phyloP scores from a whole-genome alignment of 2,329 filamentous ascomycete genomes.

The Penicillium fuscoglaucum region DNA sequence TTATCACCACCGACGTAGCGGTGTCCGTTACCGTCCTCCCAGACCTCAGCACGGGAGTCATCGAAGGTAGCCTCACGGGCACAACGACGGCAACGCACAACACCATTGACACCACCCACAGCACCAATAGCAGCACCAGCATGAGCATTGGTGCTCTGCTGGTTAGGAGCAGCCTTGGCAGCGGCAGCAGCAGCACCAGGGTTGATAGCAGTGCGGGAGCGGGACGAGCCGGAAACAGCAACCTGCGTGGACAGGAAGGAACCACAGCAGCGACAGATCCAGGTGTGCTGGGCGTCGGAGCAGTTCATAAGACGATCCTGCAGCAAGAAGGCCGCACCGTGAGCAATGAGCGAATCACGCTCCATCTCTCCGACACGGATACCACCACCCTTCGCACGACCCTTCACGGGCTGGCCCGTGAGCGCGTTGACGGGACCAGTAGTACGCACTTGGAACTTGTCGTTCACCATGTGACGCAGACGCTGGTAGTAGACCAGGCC shows the following conservation, averaged over 20 bases:
- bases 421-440: conserved; percentile 88
- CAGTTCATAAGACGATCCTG: conserved; percentile 97
- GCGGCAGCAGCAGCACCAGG: conserved; percentile 33
- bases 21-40: conserved; percentile 86
- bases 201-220: conserved; percentile 31
- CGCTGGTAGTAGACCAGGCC: conserved; percentile 98
- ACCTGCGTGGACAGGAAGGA: conserved; percentile 83
- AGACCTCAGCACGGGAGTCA: conserved; percentile 69
- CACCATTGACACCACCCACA: conserved; percentile 58
- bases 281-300: conserved; percentile 85
- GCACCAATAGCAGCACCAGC: conserved; percentile 54
- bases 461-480: conserved; percentile 98
- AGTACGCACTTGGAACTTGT: conserved; percentile 97
- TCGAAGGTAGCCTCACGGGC: conserved; percentile 63
- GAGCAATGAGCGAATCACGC: conserved; percentile 88
- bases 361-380: conserved; percentile 99
- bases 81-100: conserved; percentile 78
- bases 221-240: conserved; percentile 38
- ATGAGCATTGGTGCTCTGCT: conserved; percentile 38
- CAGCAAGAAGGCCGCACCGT: conserved; percentile 90
- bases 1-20: conserved; percentile 87
- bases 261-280: conserved; percentile 86
- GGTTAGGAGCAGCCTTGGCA: conserved; percentile 33
- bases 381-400: conserved; percentile 92
- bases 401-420: conserved; percentile 96